Evolutionary conservation across 495 filamentous ascomycete species (phyloP).

Genomic region (Podospora sp.): DNA sequence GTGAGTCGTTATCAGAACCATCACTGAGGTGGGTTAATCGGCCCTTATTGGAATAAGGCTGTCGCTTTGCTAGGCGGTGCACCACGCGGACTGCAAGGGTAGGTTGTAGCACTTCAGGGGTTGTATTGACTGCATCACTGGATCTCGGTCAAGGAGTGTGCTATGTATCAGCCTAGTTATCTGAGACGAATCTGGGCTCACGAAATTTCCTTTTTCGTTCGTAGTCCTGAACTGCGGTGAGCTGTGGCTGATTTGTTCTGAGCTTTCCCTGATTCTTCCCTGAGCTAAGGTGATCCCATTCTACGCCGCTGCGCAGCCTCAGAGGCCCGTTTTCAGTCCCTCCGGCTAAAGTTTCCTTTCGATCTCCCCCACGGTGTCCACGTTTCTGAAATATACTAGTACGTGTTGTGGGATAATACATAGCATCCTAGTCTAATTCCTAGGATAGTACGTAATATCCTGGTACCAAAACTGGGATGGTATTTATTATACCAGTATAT

Average conservation of each 20-base stretch:
- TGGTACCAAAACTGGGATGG: conserved; percentile 8
- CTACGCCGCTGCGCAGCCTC: neutral
- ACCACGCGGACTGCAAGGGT: too few relatives aligned
- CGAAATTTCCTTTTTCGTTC: conserved; percentile 1
- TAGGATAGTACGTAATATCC: neutral
- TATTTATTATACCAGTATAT: conserved; percentile 7
- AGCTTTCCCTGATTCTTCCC: neutral
- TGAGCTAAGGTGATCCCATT: neutral
- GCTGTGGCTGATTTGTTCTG: neutral
- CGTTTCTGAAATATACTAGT: conserved; percentile 9
- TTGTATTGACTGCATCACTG: too few relatives aligned
- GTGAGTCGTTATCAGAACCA: too few relatives aligned
- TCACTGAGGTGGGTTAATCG: too few relatives aligned
- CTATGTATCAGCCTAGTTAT: neutral
- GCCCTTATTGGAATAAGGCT: too few relatives aligned
- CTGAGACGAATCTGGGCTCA: neutral
- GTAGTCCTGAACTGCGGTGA: neutral
- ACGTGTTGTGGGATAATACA: conserved; percentile 4
- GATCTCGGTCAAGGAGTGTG: too few relatives aligned
- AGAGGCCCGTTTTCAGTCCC: neutral
- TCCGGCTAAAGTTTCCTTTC: conserved; percentile 9
- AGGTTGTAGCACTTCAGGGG: too few relatives aligned
- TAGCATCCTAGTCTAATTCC: neutral
- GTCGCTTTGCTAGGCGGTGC: too few relatives aligned
- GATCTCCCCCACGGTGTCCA: conserved; percentile 6